Evolutionary conservation across 1,284 basidiomycete genomes (phyloP), one percentile per base, ranked within the genome.

Genomic region (Cutaneotrichosporon daszewskae): DNA sequence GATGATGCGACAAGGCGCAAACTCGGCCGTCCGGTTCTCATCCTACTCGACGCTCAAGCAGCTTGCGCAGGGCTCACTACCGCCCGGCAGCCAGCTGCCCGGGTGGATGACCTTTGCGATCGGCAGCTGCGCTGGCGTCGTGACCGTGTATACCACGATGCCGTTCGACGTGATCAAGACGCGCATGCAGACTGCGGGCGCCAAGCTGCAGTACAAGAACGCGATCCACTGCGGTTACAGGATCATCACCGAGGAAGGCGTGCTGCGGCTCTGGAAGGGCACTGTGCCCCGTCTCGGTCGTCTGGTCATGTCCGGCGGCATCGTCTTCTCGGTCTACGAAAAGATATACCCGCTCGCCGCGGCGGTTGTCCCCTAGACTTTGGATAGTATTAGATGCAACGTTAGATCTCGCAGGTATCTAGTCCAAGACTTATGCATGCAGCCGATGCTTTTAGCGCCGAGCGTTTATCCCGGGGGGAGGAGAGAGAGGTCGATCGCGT

Each of bases 1-100:
- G 88, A 89, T 95, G 82, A 85, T 96, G 79, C 83, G 92, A 29
- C 94, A 98, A 79, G 91, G 91, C 17, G 91, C 91, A 27, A 97
- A 97, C 69, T 95, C 90, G 9, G 90, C 92, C 12, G 83, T 98
- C 25, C 79, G 94, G n/a, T 97, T 97, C 73, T 92, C 91, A 36
- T 91, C 88, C 0, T 96, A 96, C 71, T 83, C 85, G 7, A 91
- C 87, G 0, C 75, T 97, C 53, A 95, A 95, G 72, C 86, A 92
- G 66, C 80, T 91, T 53, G 87, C 91, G 0, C 87, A 91, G 62
- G 86, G 88, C 22, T 84, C 82, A 20, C 78, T 83, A 4, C 77
- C 85, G 18, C 82, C 90, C 0, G 91, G 91, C 1, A 85, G 91
- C 64, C 78, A 79, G 5, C 74, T 98, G 11, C 94, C 94, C 0